Base-by-base conservation (phyloP, 768 basidiomycete species). In the Tubosaeta sp. region DNA sequence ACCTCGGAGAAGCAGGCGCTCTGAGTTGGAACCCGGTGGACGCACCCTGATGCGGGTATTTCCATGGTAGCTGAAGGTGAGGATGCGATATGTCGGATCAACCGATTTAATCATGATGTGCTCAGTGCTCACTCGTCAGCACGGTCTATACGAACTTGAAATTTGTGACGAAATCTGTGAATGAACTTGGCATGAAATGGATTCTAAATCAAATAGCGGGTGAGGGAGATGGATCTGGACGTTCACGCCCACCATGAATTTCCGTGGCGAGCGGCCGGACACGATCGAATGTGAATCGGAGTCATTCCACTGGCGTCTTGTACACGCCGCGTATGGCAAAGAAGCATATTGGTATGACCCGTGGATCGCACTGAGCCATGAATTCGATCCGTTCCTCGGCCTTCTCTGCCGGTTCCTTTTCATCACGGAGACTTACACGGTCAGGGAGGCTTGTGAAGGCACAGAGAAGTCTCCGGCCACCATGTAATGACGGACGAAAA, bases 21-120 rank as follows among this genome's bases (percentile, higher is more conserved):
- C 70, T 88, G 41, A 85, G 80, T 55, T 95, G 92, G 94, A 91
- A 95, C 62, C 91, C 91, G 6, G 79, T 92, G 29, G 76, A 88
- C 58, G 65, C 61, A 6, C 57, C 69, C 27, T 69, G 63, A 69
- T 65, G 43, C n/a, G 59, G 59, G 16, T 64, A 43, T 55, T 17
- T 33, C 26, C n/a, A 31, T 31, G 29, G 44, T 17, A 4, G 27
- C 39, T 26, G 38, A 19, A 43, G 42, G 45, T 44, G 17, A 16
- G 34, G 10, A n/a, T 9, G 14, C 6, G 22, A 16, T 19, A 6
- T 13, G 29, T 29, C 26, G n/a, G 26, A 38, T 35, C 33, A 34
- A 10, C 11, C 16, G 13, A 5, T 6, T 17, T 17, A 9, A 29
- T 29, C 29, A 29, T 26, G 32, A 32, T 19, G 19, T 19, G 11